phyloP scores from a whole-genome alignment of 257 asterid genomes.

The Solanum chmielewskii region DNA sequence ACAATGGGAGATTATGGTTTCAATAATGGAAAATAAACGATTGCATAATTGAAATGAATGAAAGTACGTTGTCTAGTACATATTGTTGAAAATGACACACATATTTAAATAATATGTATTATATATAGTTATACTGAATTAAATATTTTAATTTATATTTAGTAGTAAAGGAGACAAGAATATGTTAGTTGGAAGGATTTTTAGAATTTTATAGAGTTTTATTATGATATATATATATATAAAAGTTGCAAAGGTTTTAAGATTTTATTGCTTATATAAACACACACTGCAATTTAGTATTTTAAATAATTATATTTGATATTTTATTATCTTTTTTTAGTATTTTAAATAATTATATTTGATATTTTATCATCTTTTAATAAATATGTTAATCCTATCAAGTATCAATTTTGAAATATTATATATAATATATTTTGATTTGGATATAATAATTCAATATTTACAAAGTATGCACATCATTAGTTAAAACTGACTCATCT shows the following conservation, averaged over 20 bases:
- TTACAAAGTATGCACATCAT: not conserved
- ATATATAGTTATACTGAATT: not conserved
- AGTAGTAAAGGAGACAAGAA: not conserved
- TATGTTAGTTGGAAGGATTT: not conserved
- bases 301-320: not conserved
- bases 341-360: not conserved
- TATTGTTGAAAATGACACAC: not conserved
- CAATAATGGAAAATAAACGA: not conserved
- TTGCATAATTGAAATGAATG: not conserved
- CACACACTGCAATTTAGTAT: not conserved
- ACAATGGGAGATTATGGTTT: not conserved
- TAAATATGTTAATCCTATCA: not conserved
- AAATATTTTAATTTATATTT: not conserved
- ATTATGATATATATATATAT: too few species aligned
- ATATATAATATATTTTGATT: not conserved
- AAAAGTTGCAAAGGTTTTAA: not conserved
- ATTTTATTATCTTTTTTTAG: not conserved
- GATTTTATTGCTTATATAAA: not conserved
- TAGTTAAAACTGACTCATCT: not conserved
- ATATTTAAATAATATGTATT: not conserved
- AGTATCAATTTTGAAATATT: not conserved
- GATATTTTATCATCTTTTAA: not conserved
- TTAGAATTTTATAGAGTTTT: not conserved
- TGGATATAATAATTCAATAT: not conserved
- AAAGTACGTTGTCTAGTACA: not conserved